phyloP scores from a whole-genome alignment of 345 rosid species.

The Syzygium jambos region DNA sequence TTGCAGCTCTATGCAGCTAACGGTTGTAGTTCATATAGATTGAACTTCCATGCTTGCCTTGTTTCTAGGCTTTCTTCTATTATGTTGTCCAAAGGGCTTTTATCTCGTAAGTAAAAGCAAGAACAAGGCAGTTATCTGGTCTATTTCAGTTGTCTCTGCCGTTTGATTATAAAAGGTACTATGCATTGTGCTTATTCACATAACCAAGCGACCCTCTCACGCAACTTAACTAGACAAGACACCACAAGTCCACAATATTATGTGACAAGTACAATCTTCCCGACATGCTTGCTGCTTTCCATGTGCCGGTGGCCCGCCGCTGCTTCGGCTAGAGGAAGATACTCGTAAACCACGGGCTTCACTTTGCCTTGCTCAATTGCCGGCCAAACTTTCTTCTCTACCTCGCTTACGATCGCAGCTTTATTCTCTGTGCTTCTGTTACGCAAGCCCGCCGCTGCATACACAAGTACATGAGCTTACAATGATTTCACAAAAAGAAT shows the following conservation, averaged over 20 bases:
- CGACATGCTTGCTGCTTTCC: conserved; percentile 71
- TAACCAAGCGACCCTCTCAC: not conserved
- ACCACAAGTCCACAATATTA: conserved; percentile 1
- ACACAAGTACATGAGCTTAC: not conserved
- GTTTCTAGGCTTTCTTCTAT: not conserved
- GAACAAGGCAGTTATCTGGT: not conserved
- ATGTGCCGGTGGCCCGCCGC: conserved; percentile 63
- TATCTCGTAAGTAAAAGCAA: not conserved
- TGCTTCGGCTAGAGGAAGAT: conserved; percentile 47
- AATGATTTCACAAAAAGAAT: not conserved
- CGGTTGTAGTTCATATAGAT: fast-evolving
- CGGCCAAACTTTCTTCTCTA: conserved; percentile 75
- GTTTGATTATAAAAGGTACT: not conserved
- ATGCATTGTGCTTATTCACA: not conserved
- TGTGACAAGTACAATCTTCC: conserved; percentile 65
- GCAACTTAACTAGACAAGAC: not conserved
- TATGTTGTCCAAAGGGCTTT: not conserved
- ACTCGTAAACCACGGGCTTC: conserved; percentile 52
- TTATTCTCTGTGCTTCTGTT: conserved; percentile 64
- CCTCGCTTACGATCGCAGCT: conserved; percentile 57
- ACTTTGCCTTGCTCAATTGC: conserved; percentile 53
- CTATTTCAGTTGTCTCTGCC: not conserved
- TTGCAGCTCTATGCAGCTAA: conserved; percentile 40
- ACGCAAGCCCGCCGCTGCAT: conserved; percentile 70
- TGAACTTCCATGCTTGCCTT: not conserved